Base-by-base conservation (phyloP, 768 basidiomycete species). In the Psilocybe sp. region DNA sequence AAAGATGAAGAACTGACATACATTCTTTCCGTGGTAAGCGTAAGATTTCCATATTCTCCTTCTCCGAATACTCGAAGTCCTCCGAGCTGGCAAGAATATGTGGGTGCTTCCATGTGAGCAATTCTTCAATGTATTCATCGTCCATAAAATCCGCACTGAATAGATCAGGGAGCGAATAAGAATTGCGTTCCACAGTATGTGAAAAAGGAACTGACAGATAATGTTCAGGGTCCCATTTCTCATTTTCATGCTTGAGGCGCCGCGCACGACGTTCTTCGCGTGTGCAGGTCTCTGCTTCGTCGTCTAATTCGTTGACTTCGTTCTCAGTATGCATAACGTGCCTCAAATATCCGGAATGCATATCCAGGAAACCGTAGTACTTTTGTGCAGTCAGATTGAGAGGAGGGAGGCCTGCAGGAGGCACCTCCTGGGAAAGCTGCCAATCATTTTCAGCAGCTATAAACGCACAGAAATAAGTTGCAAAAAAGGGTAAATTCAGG, bases 201-300 rank as follows among this genome's bases (percentile, higher is more conserved):
- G 23, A 28, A 28, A 28, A 18, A n/a, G n/a, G n/a, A 12, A 48
- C 80, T 46, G 65, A 91, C 91, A 91, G 84, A 63, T 92, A 93
- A 68, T 92, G 74, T 58, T 92, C 89, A 59, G 82, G 83, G 57
- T 92, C 85, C 79, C 85, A 94, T 66, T 91, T 92, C 28, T 77
- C 72, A 35, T 92, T 74, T 63, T 92, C 91, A 53, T 82, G 83
- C 47, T 69, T 64, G 10, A 81, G 55, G 42, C 89, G 78, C 51
- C 71, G 72, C 37, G 51, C 56, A 23, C 81, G 74, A 34, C 89
- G 77, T 54, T 85, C 82, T 3, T 65, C 61, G 11, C 59, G 65
- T 11, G 71, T 62, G 46, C 78, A 78, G 1, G 62, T 73, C 68
- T 94, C 91, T 12, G 77, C 84, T 52, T 84, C 77, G 14, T 70